Evolutionary conservation across 306 rosid genomes (phyloP), one percentile per base, ranked within the genome.

Genomic region (Vicia faba): DNA sequence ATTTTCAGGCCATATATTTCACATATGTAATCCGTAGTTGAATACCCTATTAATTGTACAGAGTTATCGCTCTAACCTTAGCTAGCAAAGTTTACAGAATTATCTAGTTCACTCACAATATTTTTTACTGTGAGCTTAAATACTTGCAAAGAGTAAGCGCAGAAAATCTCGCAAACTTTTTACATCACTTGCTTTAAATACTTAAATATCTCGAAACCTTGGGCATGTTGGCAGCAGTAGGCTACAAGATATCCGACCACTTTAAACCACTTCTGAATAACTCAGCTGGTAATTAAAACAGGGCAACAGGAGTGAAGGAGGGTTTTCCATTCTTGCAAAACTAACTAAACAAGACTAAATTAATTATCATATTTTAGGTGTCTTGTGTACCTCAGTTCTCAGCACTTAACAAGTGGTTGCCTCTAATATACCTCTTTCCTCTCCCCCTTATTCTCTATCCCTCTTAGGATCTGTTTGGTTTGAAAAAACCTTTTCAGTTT

Each of bases 221-320:
- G 51, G 69, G 69, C 62, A 43, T 56, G 57, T 56, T 39, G 11
- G 25, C 76, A 62, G 45, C 63, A 62, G 69, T 10, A 11, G 70
- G 25, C 14, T 26, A 38, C 53, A 49, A 36, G n/a, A 61, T 23
- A 25, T 49, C 25, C 20, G 16, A 59, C 54, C 63, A 36, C 54
- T 60, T 69, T 38, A 61, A 46, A 18, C 51, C 29, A 31, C 46
- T 19, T 59, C 9, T 12, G 40, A 71, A 10, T 28, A 40, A 71
- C 38, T 18, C 39, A 14, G 11, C 16, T 49, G 31, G 53, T 70
- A 70, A 45, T 29, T 44, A 70, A 64, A 44, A 26, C 40, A 61
- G 73, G 68, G 50, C 19, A 66, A 35, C 31, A 13, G 49, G 35
- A 10, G 19, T 33, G 57, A 23, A 46, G 36, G 7, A 28, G n/a